These are phyloP conservation scores for Bipolaris victoriae DNA, from an alignment of 2,329 filamentous ascomycete genomes.

Conservation along the genomic window DNA sequence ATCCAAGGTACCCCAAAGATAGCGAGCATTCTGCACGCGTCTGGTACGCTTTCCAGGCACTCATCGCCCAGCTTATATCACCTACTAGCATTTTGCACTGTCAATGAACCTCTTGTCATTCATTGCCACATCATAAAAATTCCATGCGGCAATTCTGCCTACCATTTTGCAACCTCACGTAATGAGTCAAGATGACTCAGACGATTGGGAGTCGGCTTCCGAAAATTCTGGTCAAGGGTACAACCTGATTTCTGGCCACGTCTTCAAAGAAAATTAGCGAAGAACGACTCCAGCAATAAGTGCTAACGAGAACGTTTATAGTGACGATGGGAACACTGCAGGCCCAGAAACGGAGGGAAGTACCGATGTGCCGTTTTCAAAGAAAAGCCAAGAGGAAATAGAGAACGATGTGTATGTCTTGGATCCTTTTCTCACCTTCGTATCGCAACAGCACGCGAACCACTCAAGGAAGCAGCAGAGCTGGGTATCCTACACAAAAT, in stretches of 20 bases:
- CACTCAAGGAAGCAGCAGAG: not conserved
- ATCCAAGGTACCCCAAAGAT: not conserved
- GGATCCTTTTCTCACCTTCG: not conserved
- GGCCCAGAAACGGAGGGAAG: not conserved
- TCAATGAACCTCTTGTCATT: not conserved
- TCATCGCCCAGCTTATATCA: not conserved
- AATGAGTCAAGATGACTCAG: slow-evolving; percentile 7
- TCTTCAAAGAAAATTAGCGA: not conserved
- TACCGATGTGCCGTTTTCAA: not conserved
- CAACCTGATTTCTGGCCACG: not conserved
- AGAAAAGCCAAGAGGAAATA: slow-evolving; percentile 8
- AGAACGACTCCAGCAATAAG: not conserved
- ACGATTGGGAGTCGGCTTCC: slow-evolving; percentile 8
- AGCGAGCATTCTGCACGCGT: not conserved
- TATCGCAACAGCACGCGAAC: too few species aligned
- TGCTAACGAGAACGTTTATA: not conserved
- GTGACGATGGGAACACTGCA: not conserved
- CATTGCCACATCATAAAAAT: not conserved
- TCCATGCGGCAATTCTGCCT: not conserved
- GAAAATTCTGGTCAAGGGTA: not conserved
- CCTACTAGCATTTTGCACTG: not conserved
- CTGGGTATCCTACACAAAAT: not conserved
- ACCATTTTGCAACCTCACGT: not conserved
- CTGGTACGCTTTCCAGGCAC: too few species aligned
- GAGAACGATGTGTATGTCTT: slow-evolving; percentile 9